A percentile compares a stretch with the other conserved stretches of the same genome.
phyloP scores from a whole-genome alignment of 345 rosid species.

The Laguncularia racemosa region DNA sequence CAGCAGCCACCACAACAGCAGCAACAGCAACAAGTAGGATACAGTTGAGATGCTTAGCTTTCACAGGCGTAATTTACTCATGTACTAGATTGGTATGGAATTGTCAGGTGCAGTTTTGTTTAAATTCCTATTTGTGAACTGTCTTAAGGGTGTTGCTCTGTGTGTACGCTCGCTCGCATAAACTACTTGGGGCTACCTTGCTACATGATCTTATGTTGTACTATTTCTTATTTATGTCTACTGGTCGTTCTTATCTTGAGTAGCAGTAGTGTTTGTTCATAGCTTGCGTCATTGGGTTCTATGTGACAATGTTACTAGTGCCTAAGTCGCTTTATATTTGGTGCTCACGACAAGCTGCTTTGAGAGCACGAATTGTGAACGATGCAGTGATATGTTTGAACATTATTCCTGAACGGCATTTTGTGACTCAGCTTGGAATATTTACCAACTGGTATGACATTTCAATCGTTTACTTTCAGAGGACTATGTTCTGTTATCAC shows the following conservation, averaged over 20 bases:
- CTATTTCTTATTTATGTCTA: slow-evolving; percentile 1
- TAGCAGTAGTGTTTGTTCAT: too few species aligned
- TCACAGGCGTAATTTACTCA: background rate
- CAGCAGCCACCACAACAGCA: slow-evolving; percentile 32
- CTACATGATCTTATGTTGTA: background rate
- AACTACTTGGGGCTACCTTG: background rate
- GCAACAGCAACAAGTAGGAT: slow-evolving; percentile 60
- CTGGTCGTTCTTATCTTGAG: background rate
- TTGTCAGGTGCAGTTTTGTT: slow-evolving; percentile 3
- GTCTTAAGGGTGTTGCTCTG: background rate
- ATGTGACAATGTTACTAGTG: background rate
- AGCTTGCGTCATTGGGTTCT: background rate
- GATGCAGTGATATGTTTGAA: background rate
- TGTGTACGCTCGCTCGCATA: background rate
- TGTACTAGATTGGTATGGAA: background rate
- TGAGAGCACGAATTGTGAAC: background rate
- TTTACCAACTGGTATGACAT: too few species aligned
- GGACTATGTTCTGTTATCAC: too few species aligned
- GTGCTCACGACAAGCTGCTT: background rate
- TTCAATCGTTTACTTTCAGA: too few species aligned
- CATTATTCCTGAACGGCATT: too few species aligned
- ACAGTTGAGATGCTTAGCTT: slow-evolving; percentile 28
- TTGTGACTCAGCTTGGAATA: too few species aligned
- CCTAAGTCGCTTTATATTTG: background rate
- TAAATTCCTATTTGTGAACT: background rate